These are phyloP conservation scores for Exobasidium rhododendri DNA, from an alignment of 1,284 basidiomycete genomes.

Conservation along the genomic window DNA sequence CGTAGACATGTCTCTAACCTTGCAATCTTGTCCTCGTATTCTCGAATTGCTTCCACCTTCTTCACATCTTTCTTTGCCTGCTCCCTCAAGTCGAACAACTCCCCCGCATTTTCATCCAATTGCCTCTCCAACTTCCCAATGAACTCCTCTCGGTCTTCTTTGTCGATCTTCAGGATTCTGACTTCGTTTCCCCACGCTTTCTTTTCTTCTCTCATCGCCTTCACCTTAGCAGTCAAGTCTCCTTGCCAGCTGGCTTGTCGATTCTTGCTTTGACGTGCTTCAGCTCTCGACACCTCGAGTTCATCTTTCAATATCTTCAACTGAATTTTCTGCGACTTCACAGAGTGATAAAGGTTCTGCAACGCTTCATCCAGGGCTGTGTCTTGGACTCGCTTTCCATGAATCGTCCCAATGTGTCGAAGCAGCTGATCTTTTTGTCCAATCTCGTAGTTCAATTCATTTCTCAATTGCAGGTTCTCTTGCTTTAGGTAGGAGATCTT, in stretches of 20 bases:
- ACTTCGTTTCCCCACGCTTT: constrained; percentile 39
- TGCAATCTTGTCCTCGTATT: constrained; percentile 36
- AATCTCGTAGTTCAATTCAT: constrained; percentile 52
- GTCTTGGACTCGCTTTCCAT: constrained; percentile 48
- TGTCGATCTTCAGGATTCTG: constrained; percentile 32
- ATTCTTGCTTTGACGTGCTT: constrained; percentile 32
- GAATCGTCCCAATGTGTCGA: constrained; percentile 52
- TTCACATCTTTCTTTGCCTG: constrained; percentile 28
- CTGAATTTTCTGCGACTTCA: constrained; percentile 33
- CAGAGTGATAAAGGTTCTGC: constrained; percentile 49
- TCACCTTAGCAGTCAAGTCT: constrained; percentile 49
- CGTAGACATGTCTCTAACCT: constrained; percentile 32
- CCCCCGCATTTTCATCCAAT: constrained; percentile 34
- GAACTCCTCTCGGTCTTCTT: constrained; percentile 27
- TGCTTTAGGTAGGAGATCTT: constrained; percentile 22
- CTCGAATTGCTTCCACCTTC: constrained; percentile 30
- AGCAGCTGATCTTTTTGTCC: constrained; percentile 55
- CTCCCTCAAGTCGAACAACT: constrained; percentile 41
- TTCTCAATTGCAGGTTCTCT: constrained; percentile 45
- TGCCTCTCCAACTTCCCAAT: constrained; percentile 24
- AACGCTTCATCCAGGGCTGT: constrained; percentile 51
- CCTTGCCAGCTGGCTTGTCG: constrained; percentile 47
- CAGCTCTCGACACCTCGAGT: constrained; percentile 35
- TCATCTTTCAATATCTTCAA: constrained; percentile 23
- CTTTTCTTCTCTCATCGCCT: constrained; percentile 47